A percentile compares a stretch with the other conserved stretches of the same genome.
phyloP scores from a whole-genome alignment of 2,329 filamentous ascomycete genomes.

The Aspergillus pseudonomiae region DNA sequence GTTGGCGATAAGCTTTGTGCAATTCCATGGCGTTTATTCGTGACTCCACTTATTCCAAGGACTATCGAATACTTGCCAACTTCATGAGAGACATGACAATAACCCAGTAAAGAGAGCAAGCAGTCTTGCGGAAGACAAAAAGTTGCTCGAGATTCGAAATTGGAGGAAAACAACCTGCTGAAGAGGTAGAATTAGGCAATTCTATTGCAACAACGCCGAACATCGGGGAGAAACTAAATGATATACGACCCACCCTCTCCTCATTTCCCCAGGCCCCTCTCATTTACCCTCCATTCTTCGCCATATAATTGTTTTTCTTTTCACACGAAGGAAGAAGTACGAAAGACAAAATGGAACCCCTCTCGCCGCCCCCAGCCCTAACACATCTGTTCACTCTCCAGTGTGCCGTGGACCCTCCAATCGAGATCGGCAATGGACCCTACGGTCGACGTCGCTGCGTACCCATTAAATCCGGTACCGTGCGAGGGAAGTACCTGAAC shows the following conservation, averaged over 20 bases:
- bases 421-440: slow-evolving; percentile 29
- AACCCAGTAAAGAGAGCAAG: too few relatives aligned
- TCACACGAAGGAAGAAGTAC: not conserved
- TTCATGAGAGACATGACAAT: too few relatives aligned
- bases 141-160: too few relatives aligned
- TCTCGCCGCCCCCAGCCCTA: slow-evolving; percentile 25
- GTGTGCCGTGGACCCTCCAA: slow-evolving; percentile 27
- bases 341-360: slow-evolving; percentile 19
- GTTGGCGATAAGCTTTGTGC: too few relatives aligned
- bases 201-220: not conserved
- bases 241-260: not conserved
- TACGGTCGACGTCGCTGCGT: slow-evolving; percentile 31
- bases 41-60: too few relatives aligned
- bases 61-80: too few relatives aligned
- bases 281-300: not conserved
- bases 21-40: too few relatives aligned
- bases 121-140: too few relatives aligned
- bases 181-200: not conserved
- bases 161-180: too few relatives aligned
- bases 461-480: slow-evolving; percentile 25
- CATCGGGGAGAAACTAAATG: not conserved
- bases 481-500: slow-evolving; percentile 26
- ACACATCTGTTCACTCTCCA: slow-evolving; percentile 28
- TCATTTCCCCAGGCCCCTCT: not conserved
- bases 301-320: not conserved